Evolutionary conservation across 352 stramenopile species (phyloP), one percentile per base, ranked within the genome.

Genomic region (Pythium angustatum): DNA sequence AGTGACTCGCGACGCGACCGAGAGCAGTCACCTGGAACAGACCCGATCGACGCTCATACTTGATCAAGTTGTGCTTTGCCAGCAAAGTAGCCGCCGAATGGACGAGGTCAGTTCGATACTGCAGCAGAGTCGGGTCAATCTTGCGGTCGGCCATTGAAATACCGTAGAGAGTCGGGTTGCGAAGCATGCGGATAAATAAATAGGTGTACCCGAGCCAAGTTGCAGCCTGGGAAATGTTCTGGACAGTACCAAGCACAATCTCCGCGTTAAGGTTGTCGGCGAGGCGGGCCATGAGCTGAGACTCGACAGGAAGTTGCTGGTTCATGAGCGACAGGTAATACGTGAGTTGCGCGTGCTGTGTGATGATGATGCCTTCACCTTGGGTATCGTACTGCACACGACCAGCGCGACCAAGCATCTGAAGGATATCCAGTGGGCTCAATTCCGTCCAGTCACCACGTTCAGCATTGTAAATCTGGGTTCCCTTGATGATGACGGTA

Each of bases 401-500:
- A 70, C 98, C 98, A 27, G 98, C 98, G 71, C 98, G 90, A 63
- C 98, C 98, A 64, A 99, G 86, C 98, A 99, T 99, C 72, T 99
- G 97, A 54, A 99, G 70, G 44, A 99, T 97, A 74, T 99, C 98
- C 33, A 99, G 79, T 9, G 97, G 97, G 66, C 90, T 98, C 14
- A 99, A 71, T 71, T 99, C 98, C 24, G 96, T 97, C 98, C 97
- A 99, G 22, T 96, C 82, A 19, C 97, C 97, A 64, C 98, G 96
- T 52, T 99, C 96, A 5, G 98, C 97, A 64, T 98, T 98, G 81
- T 99, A 99, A 68, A 99, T 99, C 72, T 99, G 97, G 28, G 98
- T 99, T n/a, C 98, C 98, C 79, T 99, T 99, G 72, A 99, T 99
- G 66, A 99, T 99, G 17, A 99, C 98, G 6, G 98, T 99, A 78